Evolutionary conservation across 768 basidiomycete genomes (phyloP).

Genomic region (Clathrus columnatus): DNA sequence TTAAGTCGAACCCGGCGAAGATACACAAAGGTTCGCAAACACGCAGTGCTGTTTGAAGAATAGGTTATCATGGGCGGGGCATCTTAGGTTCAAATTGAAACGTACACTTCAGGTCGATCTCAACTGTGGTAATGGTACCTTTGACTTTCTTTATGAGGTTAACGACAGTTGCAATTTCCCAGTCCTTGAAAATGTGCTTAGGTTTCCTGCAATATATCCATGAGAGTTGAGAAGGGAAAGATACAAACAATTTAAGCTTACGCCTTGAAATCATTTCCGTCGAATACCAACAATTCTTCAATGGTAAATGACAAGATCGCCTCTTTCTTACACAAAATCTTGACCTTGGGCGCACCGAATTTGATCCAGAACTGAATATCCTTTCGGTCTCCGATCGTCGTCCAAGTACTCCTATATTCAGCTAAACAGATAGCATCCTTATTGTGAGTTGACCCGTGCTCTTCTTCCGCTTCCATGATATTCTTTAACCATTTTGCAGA

Average conservation of each 20-base stretch:
- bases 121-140: conserved; percentile 16
- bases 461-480: background rate
- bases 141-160: conserved; percentile 18
- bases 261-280: background rate
- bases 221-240: background rate
- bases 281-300: conserved; percentile 5
- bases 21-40: background rate
- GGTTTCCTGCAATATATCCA: background rate
- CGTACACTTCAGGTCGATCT: conserved; percentile 19
- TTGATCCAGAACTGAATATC: conserved; percentile 16
- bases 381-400: background rate
- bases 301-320: conserved; percentile 19
- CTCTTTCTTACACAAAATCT: conserved; percentile 19
- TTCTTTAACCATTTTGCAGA: conserved; percentile 2
- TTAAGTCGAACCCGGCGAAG: background rate
- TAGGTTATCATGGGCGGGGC: background rate
- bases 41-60: background rate
- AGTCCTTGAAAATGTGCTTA: conserved; percentile 8
- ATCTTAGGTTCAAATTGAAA: background rate
- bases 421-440: conserved; percentile 13
- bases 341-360: conserved; percentile 18
- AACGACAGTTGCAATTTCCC: conserved; percentile 21
- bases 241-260: background rate
- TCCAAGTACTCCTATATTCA: conserved; percentile 14
- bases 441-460: conserved; percentile 4